Evolutionary conservation across 192 early-diverging fungal genomes (phyloP), one percentile per base, ranked within the genome.

Genomic region (Coemansia sp.): DNA sequence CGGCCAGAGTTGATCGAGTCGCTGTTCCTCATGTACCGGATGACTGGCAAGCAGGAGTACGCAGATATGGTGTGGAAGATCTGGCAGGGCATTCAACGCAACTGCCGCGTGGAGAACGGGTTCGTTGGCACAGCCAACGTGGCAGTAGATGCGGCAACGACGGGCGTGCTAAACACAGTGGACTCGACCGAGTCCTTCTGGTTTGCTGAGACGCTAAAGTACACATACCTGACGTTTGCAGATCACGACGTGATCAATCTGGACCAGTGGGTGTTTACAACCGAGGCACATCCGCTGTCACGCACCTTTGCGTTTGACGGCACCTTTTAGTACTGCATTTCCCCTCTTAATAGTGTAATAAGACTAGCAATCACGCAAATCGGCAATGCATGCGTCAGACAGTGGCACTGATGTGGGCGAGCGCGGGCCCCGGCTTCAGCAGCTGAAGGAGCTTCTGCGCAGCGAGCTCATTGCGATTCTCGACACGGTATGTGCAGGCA

Each of bases 161-260:
- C 72, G 4, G 77, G 77, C 32, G 35, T 66, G 1, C 60, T 54
- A n/a, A 67, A 80, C 59, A 69, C 39, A 3, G 47, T 75, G 12
- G 69, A 75, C 24, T 80, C 77, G 5, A 75, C 72, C 27, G 83
- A 84, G 54, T 89, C 88, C 50, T 97, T 94, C 82, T 93, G 95
- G 72, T 85, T 92, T 57, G 94, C 92, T 5, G 96, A 98, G 70
- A 95, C 94, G 14, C 84, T 98, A 66, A 92, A 93, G 71, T 98
- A 98, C 70, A 74, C 93, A 21, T 98, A 92, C 70, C 76, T 98
- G 62, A 86, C 91, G 17, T 96, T 93, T 70, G 85, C 84, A 29
- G 79, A 89, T 54, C 83, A 89, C 27, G 74, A 87, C 70, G 62
- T 77, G 2, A 75, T 93, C 54, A 85, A 86, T 7, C 80, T 95